Percentiles rank a stretch among this genome's conserved stretches.
Evolutionary conservation across 768 basidiomycete species (phyloP).

Genomic region (Nevesoporus exiguus): DNA sequence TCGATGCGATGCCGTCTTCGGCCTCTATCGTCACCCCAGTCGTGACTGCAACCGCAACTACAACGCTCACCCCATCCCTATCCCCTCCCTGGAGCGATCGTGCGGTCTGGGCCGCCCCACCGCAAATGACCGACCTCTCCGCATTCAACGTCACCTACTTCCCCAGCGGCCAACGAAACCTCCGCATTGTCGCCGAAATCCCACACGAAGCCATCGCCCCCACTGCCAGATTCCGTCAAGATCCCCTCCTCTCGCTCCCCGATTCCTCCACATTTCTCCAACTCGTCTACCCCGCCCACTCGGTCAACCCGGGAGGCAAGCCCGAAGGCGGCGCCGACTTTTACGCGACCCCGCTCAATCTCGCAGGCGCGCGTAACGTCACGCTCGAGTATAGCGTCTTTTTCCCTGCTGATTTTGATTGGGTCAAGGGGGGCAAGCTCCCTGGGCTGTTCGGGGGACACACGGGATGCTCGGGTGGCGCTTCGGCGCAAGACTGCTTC

Average conservation of each 20-base stretch:
- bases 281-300: constrained; percentile 63
- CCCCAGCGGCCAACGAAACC: constrained; percentile 50
- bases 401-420: constrained; percentile 72
- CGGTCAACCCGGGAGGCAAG: constrained; percentile 60
- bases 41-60: constrained; percentile 2
- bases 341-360: constrained; percentile 46
- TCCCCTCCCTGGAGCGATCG: constrained; percentile 12
- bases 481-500: constrained; percentile 70
- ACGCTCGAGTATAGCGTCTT: constrained; percentile 69
- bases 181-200: constrained; percentile 51
- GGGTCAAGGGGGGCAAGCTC: constrained; percentile 79
- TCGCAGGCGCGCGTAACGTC: constrained; percentile 48
- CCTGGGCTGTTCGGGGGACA: constrained; percentile 78
- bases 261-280: constrained; percentile 46
- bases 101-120: constrained; percentile 49
- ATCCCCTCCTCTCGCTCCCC: background rate
- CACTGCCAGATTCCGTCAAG: constrained; percentile 13
- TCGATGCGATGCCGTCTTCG: background rate
- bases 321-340: constrained; percentile 76
- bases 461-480: constrained; percentile 66
- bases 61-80: background rate
- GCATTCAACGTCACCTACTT: constrained; percentile 59
- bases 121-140: constrained; percentile 53
- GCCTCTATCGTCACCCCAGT: constrained; percentile 8
- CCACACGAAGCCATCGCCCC: constrained; percentile 36